Conservation (phyloP, 2,329 filamentous ascomycete species). For the Aspergillus caelatus region DNA sequence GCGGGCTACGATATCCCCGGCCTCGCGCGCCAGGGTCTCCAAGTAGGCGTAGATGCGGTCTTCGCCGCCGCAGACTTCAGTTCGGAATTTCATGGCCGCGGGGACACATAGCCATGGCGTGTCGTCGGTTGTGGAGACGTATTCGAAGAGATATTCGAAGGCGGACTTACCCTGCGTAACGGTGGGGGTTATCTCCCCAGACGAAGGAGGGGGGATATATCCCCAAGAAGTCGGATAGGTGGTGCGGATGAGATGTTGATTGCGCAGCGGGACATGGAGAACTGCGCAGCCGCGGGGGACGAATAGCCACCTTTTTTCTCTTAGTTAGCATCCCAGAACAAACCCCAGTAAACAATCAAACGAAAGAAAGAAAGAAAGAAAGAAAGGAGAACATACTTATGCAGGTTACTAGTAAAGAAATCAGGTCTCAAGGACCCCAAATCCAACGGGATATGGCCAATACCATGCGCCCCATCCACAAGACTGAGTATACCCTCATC, state of each 20-base stretch:
- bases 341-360: background rate
- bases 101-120: conserved; percentile 72
- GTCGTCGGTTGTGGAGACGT: conserved; percentile 74
- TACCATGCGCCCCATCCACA: conserved; percentile 81
- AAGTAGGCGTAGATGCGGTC: conserved; percentile 67
- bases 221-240: conserved; percentile 81
- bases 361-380: background rate
- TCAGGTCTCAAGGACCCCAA: conserved; percentile 70
- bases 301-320: conserved; percentile 68
- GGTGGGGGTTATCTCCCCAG: conserved; percentile 28
- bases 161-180: conserved; percentile 48
- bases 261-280: conserved; percentile 74
- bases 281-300: conserved; percentile 78
- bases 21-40: conserved; percentile 64
- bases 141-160: conserved; percentile 75
- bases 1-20: conserved; percentile 62
- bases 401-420: conserved; percentile 84
- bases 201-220: conserved; percentile 56
- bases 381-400: conserved; percentile 58
- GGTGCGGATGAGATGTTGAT: conserved; percentile 74
- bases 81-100: conserved; percentile 71
- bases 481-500: conserved; percentile 70
- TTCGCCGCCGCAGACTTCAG: conserved; percentile 73
- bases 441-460: conserved; percentile 77
- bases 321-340: too few species aligned